Base-by-base conservation (phyloP, 148 eudicot species). In the Simmondsia chinensis region DNA sequence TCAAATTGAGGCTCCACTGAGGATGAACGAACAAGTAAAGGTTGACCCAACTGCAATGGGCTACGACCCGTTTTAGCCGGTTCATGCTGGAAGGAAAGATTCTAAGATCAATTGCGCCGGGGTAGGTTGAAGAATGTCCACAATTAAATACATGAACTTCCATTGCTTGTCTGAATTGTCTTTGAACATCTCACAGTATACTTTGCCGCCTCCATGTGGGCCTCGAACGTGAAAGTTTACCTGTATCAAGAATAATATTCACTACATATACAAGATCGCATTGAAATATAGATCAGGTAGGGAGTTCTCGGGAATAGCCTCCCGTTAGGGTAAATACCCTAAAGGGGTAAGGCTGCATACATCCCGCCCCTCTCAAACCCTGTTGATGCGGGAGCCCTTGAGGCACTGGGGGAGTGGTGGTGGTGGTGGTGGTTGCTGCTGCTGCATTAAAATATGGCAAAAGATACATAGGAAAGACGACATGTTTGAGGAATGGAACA, bases 171-270 rank as follows among this genome's bases (percentile, higher is more conserved):
- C 83, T 26, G 54, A 66, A 11, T 69, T 74, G 72, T 82, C 88
- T 54, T 69, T 82, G 68, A 87, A 87, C 94, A 87, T 87, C 80
- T 82, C 85, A 33, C 81, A 39, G 25, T 50, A 80, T 35, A 79
- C 93, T 52, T 56, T 74, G 20, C 93, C 96, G 21, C 65, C 65
- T 39, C 96, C 96, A 51, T 71, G 79, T 20, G 93, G 82, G 24
- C 96, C 96, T 7, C 96, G 77, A 27, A 87, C 60, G 43, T 65
- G 51, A 44, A 79, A 87, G 56, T 76, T 72, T 18, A 87, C 79
- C 96, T 83, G 60, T 15, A 45, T 37, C 22, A 52, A 57, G 14
- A 42, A 40, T 33, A 48, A 18, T 26, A 28, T 28, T 28, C 5
- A 28, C 31, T 28, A 9, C 5, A 5, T 28, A 9, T 28, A 9